Base-by-base conservation (phyloP, 495 filamentous ascomycete genomes). In the Venustampulla echinocandica region DNA sequence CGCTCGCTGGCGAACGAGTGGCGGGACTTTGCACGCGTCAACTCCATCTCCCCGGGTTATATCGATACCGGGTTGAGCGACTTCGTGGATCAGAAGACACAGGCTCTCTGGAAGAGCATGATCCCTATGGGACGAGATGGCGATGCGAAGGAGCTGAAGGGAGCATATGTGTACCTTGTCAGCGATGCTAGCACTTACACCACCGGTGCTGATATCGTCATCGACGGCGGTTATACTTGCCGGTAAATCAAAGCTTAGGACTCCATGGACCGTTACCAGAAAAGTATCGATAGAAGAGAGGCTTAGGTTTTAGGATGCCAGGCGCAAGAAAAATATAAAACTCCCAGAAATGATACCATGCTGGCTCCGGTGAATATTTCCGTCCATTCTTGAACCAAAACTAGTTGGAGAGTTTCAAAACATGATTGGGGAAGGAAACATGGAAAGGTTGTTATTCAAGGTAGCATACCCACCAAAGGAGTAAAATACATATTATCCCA, bases 101-200 rank as follows among this genome's bases (percentile, higher is more conserved):
- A 88, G 69, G 64, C 82, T 47, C 60, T 87, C 41, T 89, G 85
- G 85, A 70, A 71, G 55, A 69, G 64, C 49, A 88, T 87, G 84
- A 87, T 87, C 38, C 84, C 85, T 3, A 73, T 89, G 70, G 81
- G 80, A 17, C 74, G 85, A 14, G 69, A 84, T 38, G 85, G 84
- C 24, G 66, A 83, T 20, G 82, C 84, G 0, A 85, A 87, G 72
- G 85, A 90, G 74, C 61, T 90, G 28, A 90, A 90, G 77, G 85
- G 81, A 4, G 83, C 82, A 4, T 90, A 88, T 61, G 80, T 88
- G 5, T 90, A 88, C 60, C 61, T 90, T 50, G 69, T 71, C 49
- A 79, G 73, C 53, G 83, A 90, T 64, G 85, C 85, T 6, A 79
- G 79, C 61, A 64, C 60, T 10, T 70, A 70, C 34, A 70, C 64